Percentiles rank a stretch among this genome's conserved stretches.
Conservation (phyloP, 108 stramenopile species). For the Nitzschia putrida region DNA sequence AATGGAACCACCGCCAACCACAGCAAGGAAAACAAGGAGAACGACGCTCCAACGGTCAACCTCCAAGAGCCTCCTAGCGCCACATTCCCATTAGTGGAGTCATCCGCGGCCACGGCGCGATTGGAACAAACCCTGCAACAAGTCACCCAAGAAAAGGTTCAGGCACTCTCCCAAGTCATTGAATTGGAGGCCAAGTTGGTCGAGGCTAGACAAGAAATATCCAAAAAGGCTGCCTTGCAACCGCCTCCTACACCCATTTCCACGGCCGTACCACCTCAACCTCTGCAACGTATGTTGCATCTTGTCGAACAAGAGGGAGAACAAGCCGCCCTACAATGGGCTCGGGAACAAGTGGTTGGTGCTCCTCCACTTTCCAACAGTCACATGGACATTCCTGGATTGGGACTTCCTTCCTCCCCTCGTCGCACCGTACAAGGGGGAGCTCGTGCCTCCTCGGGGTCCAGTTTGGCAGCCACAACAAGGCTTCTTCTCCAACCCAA, state of each 20-base stretch:
- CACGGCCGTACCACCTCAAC: background rate
- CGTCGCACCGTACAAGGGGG: background rate
- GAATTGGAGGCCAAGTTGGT: slow-evolving; percentile 18
- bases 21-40: background rate
- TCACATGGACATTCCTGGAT: background rate
- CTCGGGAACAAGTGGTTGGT: slow-evolving; percentile 19
- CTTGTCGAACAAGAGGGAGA: slow-evolving; percentile 40
- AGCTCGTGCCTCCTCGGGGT: background rate
- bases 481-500: slow-evolving; percentile 41
- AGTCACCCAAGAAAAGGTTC: slow-evolving; percentile 35
- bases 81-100: background rate
- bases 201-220: slow-evolving; percentile 8
- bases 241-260: background rate
- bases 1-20: background rate
- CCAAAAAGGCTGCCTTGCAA: background rate
- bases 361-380: slow-evolving; percentile 18
- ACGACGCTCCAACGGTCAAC: background rate
- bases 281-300: slow-evolving; percentile 32
- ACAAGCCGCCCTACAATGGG: slow-evolving; percentile 45
- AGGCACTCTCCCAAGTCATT: slow-evolving; percentile 36
- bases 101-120: background rate
- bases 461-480: slow-evolving; percentile 19
- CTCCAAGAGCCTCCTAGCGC: background rate
- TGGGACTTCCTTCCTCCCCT: background rate
- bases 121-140: slow-evolving; percentile 34